A percentile compares a stretch with the other conserved stretches of the same genome.
Evolutionary conservation across 257 asterid species (phyloP).

Genomic region (Lycium ferocissimum): DNA sequence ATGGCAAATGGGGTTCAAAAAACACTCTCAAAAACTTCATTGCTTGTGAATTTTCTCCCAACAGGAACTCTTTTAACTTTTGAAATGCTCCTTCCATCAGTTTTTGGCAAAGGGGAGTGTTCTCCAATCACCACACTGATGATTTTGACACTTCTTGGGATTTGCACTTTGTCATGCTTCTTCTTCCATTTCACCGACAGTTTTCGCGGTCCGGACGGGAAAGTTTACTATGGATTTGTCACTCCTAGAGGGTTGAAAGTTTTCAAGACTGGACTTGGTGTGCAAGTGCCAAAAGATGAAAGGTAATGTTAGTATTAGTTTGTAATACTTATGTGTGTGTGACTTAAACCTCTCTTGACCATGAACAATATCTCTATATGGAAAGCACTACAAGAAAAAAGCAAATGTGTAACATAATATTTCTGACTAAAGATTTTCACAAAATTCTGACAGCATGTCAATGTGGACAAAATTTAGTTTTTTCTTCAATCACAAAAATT

Average conservation of each 20-base stretch:
- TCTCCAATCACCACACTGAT: constrained; percentile 65
- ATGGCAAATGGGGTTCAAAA: constrained; percentile 86
- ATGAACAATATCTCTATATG: too few relatives aligned
- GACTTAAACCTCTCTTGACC: too few relatives aligned
- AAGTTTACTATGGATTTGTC: constrained; percentile 81
- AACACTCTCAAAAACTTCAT: constrained; percentile 79
- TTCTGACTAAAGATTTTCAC: too few relatives aligned
- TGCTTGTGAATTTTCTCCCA: constrained; percentile 87
- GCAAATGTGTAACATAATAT: too few relatives aligned
- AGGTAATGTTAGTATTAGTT: constrained; percentile 11
- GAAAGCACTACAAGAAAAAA: too few relatives aligned
- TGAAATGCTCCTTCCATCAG: constrained; percentile 89
- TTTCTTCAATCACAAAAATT: background rate
- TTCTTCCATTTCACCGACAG: constrained; percentile 97
- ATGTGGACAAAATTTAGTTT: background rate
- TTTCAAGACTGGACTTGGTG: constrained; percentile 71
- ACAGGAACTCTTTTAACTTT: constrained; percentile 93
- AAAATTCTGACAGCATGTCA: too few relatives aligned
- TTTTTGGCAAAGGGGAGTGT: constrained; percentile 69
- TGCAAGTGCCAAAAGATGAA: constrained; percentile 75
- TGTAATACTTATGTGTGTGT: too few relatives aligned
- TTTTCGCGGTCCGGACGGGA: constrained; percentile 79
- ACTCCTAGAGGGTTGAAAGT: constrained; percentile 74
- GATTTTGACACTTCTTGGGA: constrained; percentile 64
- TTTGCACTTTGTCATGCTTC: constrained; percentile 82